Evolutionary conservation across 228 moss, liverwort and hornwort genomes (phyloP).

Genomic region (Sphagnum fallax): DNA sequence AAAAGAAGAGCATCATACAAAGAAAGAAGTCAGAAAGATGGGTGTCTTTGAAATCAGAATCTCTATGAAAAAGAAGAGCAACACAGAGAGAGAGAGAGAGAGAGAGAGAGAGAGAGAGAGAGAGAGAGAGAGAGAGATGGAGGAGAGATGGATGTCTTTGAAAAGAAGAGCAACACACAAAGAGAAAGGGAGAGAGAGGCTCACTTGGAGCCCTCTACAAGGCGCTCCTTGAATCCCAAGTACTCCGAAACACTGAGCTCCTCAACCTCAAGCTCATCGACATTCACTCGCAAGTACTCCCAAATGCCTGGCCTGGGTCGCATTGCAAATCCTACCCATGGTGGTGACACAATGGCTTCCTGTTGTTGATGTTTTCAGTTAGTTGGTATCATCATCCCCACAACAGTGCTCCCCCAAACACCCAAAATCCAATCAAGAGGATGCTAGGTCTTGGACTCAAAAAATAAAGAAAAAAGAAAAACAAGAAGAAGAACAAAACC

Average conservation of each 20-base stretch:
- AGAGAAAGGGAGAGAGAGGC: background rate
- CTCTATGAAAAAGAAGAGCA: background rate
- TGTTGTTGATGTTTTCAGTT: constrained; percentile 10
- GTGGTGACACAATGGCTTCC: constrained; percentile 82
- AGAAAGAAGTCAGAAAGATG: no score
- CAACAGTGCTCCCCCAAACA: background rate
- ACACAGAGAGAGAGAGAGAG: background rate
- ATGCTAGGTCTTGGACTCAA: background rate
- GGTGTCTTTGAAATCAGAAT: no score
- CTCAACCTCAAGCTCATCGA: constrained; percentile 67
- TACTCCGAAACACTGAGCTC: constrained; percentile 69
- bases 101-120: no score
- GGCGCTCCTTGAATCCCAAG: constrained; percentile 78
- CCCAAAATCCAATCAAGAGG: background rate
- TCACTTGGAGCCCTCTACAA: constrained; percentile 37
- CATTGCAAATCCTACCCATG: constrained; percentile 84
- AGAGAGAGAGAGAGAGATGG: no score
- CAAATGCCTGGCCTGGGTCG: constrained; percentile 84
- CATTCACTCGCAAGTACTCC: constrained; percentile 85
- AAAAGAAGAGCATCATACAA: no score
- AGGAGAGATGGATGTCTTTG: background rate
- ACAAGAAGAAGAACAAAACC: no score
- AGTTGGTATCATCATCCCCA: background rate
- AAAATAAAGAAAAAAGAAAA: background rate
- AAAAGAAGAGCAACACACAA: background rate